Conservation (phyloP, 1,284 basidiomycete species). For the Sporisorium iseilematis-ciliati region DNA sequence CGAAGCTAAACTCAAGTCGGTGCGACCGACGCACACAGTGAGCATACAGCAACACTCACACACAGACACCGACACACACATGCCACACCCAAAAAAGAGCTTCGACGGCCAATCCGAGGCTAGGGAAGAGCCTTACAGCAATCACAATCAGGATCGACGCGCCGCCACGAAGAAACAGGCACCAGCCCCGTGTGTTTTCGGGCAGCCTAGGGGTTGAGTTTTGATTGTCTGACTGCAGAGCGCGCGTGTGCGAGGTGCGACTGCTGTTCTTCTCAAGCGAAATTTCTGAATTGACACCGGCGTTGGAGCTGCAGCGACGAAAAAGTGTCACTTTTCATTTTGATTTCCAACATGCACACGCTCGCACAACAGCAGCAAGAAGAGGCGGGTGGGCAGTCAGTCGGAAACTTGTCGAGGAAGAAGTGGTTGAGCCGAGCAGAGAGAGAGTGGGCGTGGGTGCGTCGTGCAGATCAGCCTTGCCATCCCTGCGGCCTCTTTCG, state of each 20-base stretch:
- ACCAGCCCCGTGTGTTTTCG: neutral
- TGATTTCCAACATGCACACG: neutral
- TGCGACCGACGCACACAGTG: neutral
- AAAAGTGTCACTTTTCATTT: conserved; percentile 4
- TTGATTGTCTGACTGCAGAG: neutral
- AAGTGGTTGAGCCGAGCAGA: neutral
- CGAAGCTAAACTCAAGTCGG: neutral
- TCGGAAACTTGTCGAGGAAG: neutral
- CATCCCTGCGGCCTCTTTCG: too few relatives aligned
- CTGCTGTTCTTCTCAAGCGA: neutral
- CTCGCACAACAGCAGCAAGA: neutral
- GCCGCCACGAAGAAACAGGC: neutral
- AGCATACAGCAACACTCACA: neutral
- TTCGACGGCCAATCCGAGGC: conserved; percentile 9
- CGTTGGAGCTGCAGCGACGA: neutral
- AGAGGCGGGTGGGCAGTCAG: neutral
- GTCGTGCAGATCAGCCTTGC: neutral
- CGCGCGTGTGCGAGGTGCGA: neutral
- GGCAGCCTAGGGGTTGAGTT: neutral
- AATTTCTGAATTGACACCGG: too few relatives aligned
- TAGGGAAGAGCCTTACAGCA: neutral
- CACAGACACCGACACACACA: conserved; percentile 1
- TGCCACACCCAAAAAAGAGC: neutral
- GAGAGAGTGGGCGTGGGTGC: neutral
- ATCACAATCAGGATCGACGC: conserved; percentile 8